Evolutionary conservation across 2,329 filamentous ascomycete species (phyloP).

Genomic region (Pyrenophora seminiperda): DNA sequence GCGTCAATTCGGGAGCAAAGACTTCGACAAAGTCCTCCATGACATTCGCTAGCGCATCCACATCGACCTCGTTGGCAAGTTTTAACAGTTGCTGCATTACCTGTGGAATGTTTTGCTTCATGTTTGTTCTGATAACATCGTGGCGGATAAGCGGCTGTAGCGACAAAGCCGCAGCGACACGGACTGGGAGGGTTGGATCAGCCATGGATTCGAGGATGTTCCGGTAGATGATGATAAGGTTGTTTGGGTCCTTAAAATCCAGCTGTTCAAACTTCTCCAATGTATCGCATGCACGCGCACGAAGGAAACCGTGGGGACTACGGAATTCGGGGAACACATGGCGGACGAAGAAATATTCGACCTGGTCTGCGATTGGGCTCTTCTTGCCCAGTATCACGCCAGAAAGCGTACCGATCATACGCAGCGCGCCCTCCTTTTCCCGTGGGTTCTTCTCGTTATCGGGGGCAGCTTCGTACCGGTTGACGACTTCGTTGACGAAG

Average conservation of each 20-base stretch:
- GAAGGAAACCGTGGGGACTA: constrained; percentile 87
- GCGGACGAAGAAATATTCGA: constrained; percentile 97
- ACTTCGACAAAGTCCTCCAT: constrained; percentile 99
- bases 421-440: constrained; percentile 92
- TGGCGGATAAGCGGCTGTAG: constrained; percentile 95
- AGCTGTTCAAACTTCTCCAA: constrained; percentile 98
- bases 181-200: constrained; percentile 87
- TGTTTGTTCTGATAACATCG: constrained; percentile 88
- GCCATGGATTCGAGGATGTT: constrained; percentile 98
- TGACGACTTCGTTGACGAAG: constrained; percentile 94
- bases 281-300: constrained; percentile 93
- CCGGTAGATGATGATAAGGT: constrained; percentile 93
- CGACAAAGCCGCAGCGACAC: constrained; percentile 91
- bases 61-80: constrained; percentile 95
- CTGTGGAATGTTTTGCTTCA: constrained; percentile 97
- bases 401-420: constrained; percentile 95
- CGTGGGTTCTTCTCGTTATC: constrained; percentile 91
- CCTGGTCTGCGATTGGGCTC: constrained; percentile 95
- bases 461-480: constrained; percentile 82
- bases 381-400: constrained; percentile 97
- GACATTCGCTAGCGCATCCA: constrained; percentile 94
- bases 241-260: constrained; percentile 95
- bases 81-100: constrained; percentile 99
- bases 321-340: constrained; percentile 99
- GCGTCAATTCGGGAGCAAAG: constrained; percentile 94